These are phyloP conservation scores for Fraxinus greggii DNA, from an alignment of 305 asterid species.

Conservation along the genomic window DNA sequence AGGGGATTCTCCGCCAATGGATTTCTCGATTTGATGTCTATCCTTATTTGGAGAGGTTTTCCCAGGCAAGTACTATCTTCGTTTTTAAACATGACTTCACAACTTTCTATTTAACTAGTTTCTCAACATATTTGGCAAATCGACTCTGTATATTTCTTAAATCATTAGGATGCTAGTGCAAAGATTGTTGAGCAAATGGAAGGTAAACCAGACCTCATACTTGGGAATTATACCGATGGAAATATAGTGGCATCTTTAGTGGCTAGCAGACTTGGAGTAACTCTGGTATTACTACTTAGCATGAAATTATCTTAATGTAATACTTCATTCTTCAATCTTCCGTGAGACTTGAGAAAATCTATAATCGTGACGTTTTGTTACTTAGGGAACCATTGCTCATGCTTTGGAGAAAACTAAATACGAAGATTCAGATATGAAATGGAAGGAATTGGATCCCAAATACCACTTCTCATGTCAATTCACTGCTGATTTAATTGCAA, in stretches of 20 bases:
- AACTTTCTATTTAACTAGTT: neutral
- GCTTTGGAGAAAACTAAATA: slow-evolving; percentile 78
- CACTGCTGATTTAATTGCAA: slow-evolving; percentile 67
- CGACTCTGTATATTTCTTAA: slow-evolving; percentile 9
- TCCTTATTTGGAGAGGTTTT: slow-evolving; percentile 68
- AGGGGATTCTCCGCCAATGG: slow-evolving; percentile 72
- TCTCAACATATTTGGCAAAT: neutral
- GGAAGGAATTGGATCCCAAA: slow-evolving; percentile 55
- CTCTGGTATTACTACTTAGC: slow-evolving; percentile 41
- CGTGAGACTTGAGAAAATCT: neutral
- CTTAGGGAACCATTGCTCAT: slow-evolving; percentile 78
- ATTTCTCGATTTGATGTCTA: slow-evolving; percentile 76
- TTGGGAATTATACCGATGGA: slow-evolving; percentile 79
- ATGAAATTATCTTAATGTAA: neutral
- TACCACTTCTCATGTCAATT: slow-evolving; percentile 79
- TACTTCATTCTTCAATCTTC: neutral
- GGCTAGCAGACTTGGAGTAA: slow-evolving; percentile 63
- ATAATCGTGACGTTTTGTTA: slow-evolving; percentile 15
- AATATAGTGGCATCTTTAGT: slow-evolving; percentile 68
- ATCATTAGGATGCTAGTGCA: slow-evolving; percentile 55
- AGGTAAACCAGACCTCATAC: slow-evolving; percentile 70
- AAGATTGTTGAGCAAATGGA: slow-evolving; percentile 63
- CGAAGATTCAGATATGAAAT: slow-evolving; percentile 65
- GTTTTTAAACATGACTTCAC: neutral
- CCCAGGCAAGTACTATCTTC: slow-evolving; percentile 43